Base-by-base conservation (phyloP, 1,139 yeast species). In the Geotrichum candidum region DNA sequence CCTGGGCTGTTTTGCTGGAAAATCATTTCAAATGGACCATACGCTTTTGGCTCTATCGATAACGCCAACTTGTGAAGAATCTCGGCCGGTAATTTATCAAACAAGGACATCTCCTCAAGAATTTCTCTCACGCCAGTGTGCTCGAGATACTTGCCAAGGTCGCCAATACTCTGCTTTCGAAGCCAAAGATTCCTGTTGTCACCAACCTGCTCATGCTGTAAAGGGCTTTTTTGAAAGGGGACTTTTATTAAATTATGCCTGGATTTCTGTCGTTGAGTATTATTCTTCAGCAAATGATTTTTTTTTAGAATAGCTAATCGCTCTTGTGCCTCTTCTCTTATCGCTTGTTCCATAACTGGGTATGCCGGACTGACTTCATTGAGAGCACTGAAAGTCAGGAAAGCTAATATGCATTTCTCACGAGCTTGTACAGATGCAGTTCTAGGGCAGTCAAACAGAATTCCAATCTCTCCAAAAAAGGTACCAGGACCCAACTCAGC, bases 341-440 rank as follows among this genome's bases (percentile, higher is more conserved):
- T 86, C 57, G 85, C 78, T 65, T 88, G 76, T 70, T 87, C 94
- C 56, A 87, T 83, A 6, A 75, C 71, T 0, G 92, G 92, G 70
- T 83, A 87, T 63, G 80, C 81, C 2, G 84, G 83, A 33, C 87
- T 74, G 1, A 87, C 88, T 27, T 77, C 75, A 65, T 82, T 82
- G 59, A 88, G 78, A n/a, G 85, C 82, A 62, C 85, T 88, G 10
- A 84, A 82, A 1, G 90, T 86, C 54, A 88, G 76, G 0, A 86
- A 87, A 1, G 90, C 91, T 7, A 86, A 76, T 60, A 87, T 74
- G 0, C 88, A 89, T 66, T 80, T 82, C 0, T 89, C 81, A 63
- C 85, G 77, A 1, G 92, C 88, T n/a, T 87, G 83, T n/a, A 87
- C 91, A 1, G 91, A 86, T 0, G 94, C 94, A 0, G 92, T 87